These are phyloP conservation scores for Penicillium maclennaniae DNA, from an alignment of 495 filamentous ascomycete genomes.

Conservation along the genomic window DNA sequence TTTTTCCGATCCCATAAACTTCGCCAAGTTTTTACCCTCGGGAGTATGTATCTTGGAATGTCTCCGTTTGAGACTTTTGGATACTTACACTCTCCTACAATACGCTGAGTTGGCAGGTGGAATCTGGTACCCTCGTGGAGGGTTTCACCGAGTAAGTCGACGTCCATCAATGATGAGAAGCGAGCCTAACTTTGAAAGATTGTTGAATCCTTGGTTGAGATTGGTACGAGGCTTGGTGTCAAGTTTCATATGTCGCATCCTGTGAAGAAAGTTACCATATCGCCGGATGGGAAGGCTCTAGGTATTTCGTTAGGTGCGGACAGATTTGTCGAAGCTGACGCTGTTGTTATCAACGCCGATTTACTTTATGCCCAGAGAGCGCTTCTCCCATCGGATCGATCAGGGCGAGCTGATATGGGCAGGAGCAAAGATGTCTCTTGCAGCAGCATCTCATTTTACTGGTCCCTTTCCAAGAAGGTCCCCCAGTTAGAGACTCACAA, in stretches of 20 bases:
- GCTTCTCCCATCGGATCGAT: slow-evolving; percentile 48
- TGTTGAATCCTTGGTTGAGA: background rate
- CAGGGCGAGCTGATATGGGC: slow-evolving; percentile 37
- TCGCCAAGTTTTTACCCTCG: slow-evolving; percentile 64
- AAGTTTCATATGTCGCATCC: background rate
- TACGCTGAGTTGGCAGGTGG: slow-evolving; percentile 71
- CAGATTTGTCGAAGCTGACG: slow-evolving; percentile 50
- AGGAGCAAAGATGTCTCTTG: slow-evolving; percentile 50
- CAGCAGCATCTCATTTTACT: slow-evolving; percentile 70
- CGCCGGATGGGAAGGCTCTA: background rate
- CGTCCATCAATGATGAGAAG: slow-evolving; percentile 37
- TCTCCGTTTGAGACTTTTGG: slow-evolving; percentile 63
- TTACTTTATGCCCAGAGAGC: slow-evolving; percentile 66
- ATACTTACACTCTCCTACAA: slow-evolving; percentile 65
- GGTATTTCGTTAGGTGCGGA: slow-evolving; percentile 28
- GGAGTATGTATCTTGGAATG: slow-evolving; percentile 77
- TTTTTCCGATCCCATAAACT: slow-evolving; percentile 65
- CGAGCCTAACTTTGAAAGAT: slow-evolving; percentile 20
- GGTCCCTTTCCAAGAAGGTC: slow-evolving; percentile 53
- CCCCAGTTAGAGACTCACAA: slow-evolving; percentile 62
- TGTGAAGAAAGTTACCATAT: background rate
- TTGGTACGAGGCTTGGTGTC: background rate
- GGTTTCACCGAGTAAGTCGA: slow-evolving; percentile 46
- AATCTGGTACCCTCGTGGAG: slow-evolving; percentile 69
- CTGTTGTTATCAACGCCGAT: slow-evolving; percentile 64